Percentiles rank a stretch among this genome's conserved stretches.
Evolutionary conservation across 2,329 filamentous ascomycete species (phyloP).

Genomic region (Colletotrichum limetticola): DNA sequence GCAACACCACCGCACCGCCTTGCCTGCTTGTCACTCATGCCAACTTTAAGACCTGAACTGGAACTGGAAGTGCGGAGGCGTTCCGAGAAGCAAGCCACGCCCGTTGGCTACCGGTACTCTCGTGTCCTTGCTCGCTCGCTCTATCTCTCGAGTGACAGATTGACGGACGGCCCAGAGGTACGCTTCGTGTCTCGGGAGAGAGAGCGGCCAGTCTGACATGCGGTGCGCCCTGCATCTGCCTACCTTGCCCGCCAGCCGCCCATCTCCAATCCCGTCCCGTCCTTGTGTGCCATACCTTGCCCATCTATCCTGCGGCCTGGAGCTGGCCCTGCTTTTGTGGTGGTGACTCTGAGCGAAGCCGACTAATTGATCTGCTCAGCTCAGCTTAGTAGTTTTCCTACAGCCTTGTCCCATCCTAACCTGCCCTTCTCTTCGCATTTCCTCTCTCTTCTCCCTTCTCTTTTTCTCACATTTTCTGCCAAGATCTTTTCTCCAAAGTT

Average conservation of each 20-base stretch:
- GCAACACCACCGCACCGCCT: neutral
- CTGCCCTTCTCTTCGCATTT: neutral
- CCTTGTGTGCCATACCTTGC: neutral
- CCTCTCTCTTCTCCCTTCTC: neutral
- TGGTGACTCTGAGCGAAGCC: conserved; percentile 14
- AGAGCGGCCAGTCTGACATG: conserved; percentile 15
- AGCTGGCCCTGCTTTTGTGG: conserved; percentile 6
- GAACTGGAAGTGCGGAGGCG: neutral
- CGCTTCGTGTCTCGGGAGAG: conserved; percentile 18
- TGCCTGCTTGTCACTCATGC: neutral
- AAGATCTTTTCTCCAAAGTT: neutral
- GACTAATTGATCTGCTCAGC: neutral
- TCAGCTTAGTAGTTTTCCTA: conserved; percentile 8
- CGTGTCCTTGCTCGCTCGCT: too few species aligned
- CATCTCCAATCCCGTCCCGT: neutral
- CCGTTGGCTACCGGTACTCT: neutral
- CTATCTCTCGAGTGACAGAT: neutral
- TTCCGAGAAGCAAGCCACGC: neutral
- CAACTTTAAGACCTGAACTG: neutral
- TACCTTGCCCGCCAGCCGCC: conserved; percentile 4
- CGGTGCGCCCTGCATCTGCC: conserved; percentile 27
- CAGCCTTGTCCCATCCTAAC: neutral
- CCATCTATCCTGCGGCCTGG: conserved; percentile 13
- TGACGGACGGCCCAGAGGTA: neutral
- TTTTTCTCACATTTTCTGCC: neutral